phyloP scores from a whole-genome alignment of 345 rosid genomes.

The Microthlaspi erraticum region DNA sequence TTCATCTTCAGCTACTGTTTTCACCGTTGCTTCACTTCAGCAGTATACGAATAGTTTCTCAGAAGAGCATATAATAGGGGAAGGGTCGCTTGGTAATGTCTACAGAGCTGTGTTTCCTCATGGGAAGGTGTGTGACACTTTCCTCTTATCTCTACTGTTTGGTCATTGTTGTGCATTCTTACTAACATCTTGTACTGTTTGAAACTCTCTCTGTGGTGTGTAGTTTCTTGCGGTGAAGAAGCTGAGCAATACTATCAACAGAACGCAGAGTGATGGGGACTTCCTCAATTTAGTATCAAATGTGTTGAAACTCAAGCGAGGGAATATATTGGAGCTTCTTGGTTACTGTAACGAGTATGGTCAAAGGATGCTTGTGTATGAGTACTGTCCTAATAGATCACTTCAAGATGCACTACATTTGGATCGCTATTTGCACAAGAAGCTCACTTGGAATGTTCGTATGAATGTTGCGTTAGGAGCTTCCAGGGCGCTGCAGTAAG shows the following conservation, averaged over 20 bases:
- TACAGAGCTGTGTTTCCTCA: slow-evolving; percentile 82
- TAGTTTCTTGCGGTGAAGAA: slow-evolving; percentile 88
- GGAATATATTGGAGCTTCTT: slow-evolving; percentile 70
- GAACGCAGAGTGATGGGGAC: slow-evolving; percentile 60
- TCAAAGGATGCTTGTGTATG: slow-evolving; percentile 71
- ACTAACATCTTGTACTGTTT: slow-evolving; percentile 9
- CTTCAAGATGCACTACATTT: slow-evolving; percentile 80
- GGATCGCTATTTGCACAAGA: slow-evolving; percentile 61
- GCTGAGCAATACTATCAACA: slow-evolving; percentile 54
- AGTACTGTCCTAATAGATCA: slow-evolving; percentile 68
- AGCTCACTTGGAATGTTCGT: slow-evolving; percentile 80
- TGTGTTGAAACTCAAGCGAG: slow-evolving; percentile 66
- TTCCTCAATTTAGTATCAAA: slow-evolving; percentile 62
- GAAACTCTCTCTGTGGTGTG: slow-evolving; percentile 18
- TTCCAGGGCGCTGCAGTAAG: slow-evolving; percentile 93
- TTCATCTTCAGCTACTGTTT: slow-evolving; percentile 51
- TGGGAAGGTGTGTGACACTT: slow-evolving; percentile 59
- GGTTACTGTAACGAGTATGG: slow-evolving; percentile 89
- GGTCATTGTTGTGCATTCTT: slow-evolving; percentile 15
- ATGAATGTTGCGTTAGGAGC: slow-evolving; percentile 78
- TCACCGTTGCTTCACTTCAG: slow-evolving; percentile 84
- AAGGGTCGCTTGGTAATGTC: slow-evolving; percentile 75
- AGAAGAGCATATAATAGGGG: slow-evolving; percentile 75
- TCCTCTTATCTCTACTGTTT: slow-evolving; percentile 6
- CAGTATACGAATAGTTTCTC: slow-evolving; percentile 77